These are phyloP conservation scores for Chimonanthus salicifolius DNA, from an alignment of 164 flowering plant species.

Conservation along the genomic window DNA sequence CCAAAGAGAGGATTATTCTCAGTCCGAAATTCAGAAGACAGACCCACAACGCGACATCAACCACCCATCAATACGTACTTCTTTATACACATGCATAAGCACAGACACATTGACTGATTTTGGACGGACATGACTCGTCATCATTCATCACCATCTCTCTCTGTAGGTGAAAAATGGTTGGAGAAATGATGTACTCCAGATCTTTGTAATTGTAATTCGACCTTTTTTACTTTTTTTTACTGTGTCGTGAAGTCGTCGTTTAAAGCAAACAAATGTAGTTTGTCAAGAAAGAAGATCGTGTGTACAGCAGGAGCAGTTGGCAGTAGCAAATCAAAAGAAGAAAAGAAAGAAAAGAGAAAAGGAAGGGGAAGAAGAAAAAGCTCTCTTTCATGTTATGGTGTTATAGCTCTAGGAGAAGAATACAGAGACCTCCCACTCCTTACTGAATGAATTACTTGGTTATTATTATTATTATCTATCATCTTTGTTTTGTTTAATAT, in stretches of 20 bases:
- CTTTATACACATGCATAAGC: slow-evolving; percentile 6
- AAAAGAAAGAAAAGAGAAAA: neutral
- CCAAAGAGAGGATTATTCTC: neutral
- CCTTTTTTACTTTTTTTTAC: neutral
- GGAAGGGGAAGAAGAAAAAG: neutral
- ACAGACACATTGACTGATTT: slow-evolving; percentile 11
- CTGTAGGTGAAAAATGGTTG: neutral
- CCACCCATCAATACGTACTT: slow-evolving; percentile 4
- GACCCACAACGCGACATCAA: slow-evolving; percentile 2
- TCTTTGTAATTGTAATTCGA: neutral
- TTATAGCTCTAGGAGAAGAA: no score
- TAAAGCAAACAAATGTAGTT: neutral
- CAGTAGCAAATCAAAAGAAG: neutral
- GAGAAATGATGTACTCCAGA: neutral
- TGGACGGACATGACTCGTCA: slow-evolving; percentile 2
- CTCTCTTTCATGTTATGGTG: neutral
- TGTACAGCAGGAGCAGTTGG: slow-evolving; percentile 2
- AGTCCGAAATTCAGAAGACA: neutral
- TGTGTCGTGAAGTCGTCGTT: neutral
- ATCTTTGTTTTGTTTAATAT: neutral
- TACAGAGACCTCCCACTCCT: neutral
- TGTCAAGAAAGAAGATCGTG: neutral
- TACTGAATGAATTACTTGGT: no score
- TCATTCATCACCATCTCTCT: neutral
- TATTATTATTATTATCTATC: no score